phyloP scores from a whole-genome alignment of 805 yeast species.

The Teunomyces atbi region DNA sequence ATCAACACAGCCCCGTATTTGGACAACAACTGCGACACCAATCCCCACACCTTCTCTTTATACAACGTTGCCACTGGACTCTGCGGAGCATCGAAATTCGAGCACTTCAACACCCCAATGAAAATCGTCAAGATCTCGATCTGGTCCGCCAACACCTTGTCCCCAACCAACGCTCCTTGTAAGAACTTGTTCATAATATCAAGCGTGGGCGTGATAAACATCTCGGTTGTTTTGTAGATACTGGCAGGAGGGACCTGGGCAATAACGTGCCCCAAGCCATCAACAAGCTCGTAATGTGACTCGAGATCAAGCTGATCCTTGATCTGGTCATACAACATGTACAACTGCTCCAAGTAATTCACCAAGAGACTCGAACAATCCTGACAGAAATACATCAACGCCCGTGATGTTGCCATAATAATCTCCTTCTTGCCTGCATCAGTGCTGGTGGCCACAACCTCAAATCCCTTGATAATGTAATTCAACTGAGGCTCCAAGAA shows the following conservation, averaged over 20 bases:
- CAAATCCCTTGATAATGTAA: constrained; percentile 78
- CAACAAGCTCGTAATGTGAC: constrained; percentile 76
- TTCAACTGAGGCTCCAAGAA: constrained; percentile 77
- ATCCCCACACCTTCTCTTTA: constrained; percentile 58
- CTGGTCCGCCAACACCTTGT: constrained; percentile 53
- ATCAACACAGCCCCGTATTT: constrained; percentile 57
- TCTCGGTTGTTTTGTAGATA: constrained; percentile 51
- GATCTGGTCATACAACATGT: constrained; percentile 62
- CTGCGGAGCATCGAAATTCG: constrained; percentile 30
- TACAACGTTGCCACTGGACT: constrained; percentile 56
- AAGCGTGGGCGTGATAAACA: constrained; percentile 68
- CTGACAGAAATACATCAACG: constrained; percentile 90
- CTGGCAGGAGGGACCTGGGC: constrained; percentile 55
- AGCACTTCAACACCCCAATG: constrained; percentile 54
- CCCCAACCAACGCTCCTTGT: constrained; percentile 1
- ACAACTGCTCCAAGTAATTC: constrained; percentile 70
- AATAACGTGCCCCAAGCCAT: constrained; percentile 85
- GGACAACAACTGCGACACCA: constrained; percentile 46
- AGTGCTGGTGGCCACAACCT: constrained; percentile 9
- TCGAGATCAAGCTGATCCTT: constrained; percentile 57
- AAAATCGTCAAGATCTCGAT: constrained; percentile 67
- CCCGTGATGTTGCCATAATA: constrained; percentile 84
- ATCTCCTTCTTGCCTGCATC: constrained; percentile 41
- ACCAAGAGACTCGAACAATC: constrained; percentile 75
- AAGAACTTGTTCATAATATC: constrained; percentile 30